Conservation (phyloP, 2,329 filamentous ascomycete genomes). For the Metarhizium sp. region DNA sequence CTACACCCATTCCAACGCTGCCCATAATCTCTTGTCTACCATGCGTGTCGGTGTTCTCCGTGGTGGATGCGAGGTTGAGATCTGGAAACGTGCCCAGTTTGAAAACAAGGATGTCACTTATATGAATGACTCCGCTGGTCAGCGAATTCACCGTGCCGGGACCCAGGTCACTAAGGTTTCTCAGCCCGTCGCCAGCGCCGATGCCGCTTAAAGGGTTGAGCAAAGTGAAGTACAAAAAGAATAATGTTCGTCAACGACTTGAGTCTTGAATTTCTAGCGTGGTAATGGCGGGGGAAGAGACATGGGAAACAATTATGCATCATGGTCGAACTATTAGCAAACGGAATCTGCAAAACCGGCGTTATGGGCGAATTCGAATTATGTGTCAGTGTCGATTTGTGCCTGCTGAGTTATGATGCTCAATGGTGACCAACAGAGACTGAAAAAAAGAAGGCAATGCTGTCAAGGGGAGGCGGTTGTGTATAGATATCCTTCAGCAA, state of each 20-base stretch:
- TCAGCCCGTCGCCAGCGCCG: slow-evolving; percentile 72
- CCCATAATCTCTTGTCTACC: slow-evolving; percentile 79
- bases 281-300: neutral
- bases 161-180: slow-evolving; percentile 76
- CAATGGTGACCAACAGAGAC: neutral
- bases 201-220: slow-evolving; percentile 58
- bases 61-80: slow-evolving; percentile 81
- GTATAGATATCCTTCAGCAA: neutral
- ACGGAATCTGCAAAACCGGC: slow-evolving; percentile 1
- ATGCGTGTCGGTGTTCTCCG: slow-evolving; percentile 84
- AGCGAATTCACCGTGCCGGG: slow-evolving; percentile 78
- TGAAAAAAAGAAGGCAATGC: neutral
- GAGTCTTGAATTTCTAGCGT: neutral
- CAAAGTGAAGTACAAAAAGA: neutral
- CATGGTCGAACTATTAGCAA: neutral
- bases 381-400: neutral
- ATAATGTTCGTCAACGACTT: neutral
- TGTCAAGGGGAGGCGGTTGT: neutral
- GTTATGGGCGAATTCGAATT: slow-evolving; percentile 3
- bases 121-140: slow-evolving; percentile 70
- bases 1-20: slow-evolving; percentile 82
- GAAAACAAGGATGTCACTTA: slow-evolving; percentile 77
- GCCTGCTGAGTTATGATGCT: neutral
- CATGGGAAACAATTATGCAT: neutral
- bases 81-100: slow-evolving; percentile 80